Evolutionary conservation across 78 protist species (phyloP).

Genomic region (Guillardia theta): DNA sequence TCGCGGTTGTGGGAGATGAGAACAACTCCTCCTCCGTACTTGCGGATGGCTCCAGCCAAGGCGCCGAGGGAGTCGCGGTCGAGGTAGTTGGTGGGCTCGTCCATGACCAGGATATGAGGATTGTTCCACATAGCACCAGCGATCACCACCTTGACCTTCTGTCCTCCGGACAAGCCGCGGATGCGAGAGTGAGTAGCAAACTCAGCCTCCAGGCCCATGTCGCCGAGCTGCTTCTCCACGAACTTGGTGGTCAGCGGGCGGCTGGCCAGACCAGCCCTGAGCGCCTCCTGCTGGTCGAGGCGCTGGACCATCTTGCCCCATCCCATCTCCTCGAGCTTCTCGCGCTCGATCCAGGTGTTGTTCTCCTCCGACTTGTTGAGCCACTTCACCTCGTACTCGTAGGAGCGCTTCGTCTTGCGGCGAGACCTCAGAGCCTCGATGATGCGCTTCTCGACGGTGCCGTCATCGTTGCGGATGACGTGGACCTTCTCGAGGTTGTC

Average conservation of each 20-base stretch:
- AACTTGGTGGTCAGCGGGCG: conserved; percentile 59
- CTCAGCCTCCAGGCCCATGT: conserved; percentile 58
- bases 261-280: conserved; percentile 25
- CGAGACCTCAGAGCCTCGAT: not conserved
- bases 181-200: conserved; percentile 54
- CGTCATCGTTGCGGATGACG: conserved; percentile 43
- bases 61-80: conserved; percentile 78
- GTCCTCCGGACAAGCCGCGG: conserved; percentile 57
- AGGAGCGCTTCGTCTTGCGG: not conserved
- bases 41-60: conserved; percentile 75
- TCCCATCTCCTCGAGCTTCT: conserved; percentile 53
- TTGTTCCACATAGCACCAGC: conserved; percentile 42
- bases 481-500: conserved; percentile 29
- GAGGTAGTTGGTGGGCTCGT: conserved; percentile 56
- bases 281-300: conserved; percentile 59
- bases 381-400: conserved; percentile 57
- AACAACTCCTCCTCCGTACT: conserved; percentile 84
- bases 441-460: not conserved
- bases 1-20: conserved; percentile 61
- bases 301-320: conserved; percentile 60
- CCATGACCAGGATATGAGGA: conserved; percentile 36
- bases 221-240: conserved; percentile 66
- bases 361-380: not conserved
- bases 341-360: conserved; percentile 35
- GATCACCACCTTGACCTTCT: conserved; percentile 54